phyloP scores from a whole-genome alignment of 805 yeast genomes.

The Wickerhamomyces chambardii region DNA sequence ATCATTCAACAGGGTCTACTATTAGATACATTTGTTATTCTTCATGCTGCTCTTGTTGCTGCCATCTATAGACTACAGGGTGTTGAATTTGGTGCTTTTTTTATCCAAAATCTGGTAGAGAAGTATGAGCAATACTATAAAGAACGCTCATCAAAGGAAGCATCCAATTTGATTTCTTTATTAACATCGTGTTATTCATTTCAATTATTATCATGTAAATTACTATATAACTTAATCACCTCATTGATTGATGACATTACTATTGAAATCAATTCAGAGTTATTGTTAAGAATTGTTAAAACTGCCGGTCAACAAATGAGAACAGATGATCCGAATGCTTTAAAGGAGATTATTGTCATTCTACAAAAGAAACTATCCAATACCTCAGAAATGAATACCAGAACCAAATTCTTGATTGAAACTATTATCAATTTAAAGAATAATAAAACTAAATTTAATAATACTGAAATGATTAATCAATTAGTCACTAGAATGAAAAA shows the following conservation, averaged over 20 bases:
- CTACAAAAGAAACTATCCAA: slow-evolving; percentile 32
- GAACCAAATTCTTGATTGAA: slow-evolving; percentile 79
- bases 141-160: slow-evolving; percentile 35
- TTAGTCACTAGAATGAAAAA: slow-evolving; percentile 54
- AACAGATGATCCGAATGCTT: slow-evolving; percentile 79
- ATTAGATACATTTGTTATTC: slow-evolving; percentile 68
- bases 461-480: slow-evolving; percentile 42
- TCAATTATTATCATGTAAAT: slow-evolving; percentile 62
- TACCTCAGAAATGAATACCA: slow-evolving; percentile 34
- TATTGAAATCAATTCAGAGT: slow-evolving; percentile 66
- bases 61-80: slow-evolving; percentile 77
- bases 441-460: slow-evolving; percentile 57
- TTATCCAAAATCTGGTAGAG: slow-evolving; percentile 75
- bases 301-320: slow-evolving; percentile 81
- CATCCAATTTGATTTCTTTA: slow-evolving; percentile 62
- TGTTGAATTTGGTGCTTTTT: slow-evolving; percentile 80
- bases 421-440: slow-evolving; percentile 80
- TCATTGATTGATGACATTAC: slow-evolving; percentile 42
- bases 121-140: slow-evolving; percentile 39
- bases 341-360: slow-evolving; percentile 65
- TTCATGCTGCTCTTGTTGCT: slow-evolving; percentile 70
- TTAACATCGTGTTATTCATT: slow-evolving; percentile 71
- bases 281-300: slow-evolving; percentile 61
- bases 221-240: slow-evolving; percentile 70
- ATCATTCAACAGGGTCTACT: slow-evolving; percentile 55